These are phyloP conservation scores for Cladosporium austrohemisphaericum DNA, from an alignment of 2,329 filamentous ascomycete species.

Conservation along the genomic window DNA sequence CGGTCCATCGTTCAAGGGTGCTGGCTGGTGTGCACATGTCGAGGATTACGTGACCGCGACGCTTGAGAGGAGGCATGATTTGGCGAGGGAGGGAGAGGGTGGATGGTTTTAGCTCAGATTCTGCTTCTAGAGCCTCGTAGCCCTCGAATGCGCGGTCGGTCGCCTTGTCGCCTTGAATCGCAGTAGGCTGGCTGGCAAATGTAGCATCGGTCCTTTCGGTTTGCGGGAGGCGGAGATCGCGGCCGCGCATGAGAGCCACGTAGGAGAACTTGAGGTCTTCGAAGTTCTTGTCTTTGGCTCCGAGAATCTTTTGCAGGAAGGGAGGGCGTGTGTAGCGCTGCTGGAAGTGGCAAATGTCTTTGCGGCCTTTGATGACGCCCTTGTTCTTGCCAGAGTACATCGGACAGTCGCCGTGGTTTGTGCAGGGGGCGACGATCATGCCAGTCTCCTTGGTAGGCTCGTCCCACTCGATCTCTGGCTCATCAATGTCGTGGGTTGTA, in stretches of 20 bases:
- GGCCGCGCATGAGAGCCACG: conserved; percentile 75
- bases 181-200: conserved; percentile 28
- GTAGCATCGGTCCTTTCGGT: conserved; percentile 23
- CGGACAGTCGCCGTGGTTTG: conserved; percentile 81
- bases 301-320: conserved; percentile 75
- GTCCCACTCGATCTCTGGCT: conserved; percentile 26
- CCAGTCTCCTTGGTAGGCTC: conserved; percentile 49
- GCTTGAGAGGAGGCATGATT: conserved; percentile 78
- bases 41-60: conserved; percentile 79
- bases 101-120: conserved; percentile 19
- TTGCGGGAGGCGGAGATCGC: conserved; percentile 48
- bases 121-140: conserved; percentile 51
- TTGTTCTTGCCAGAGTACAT: conserved; percentile 67
- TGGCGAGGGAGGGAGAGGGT: conserved; percentile 72
- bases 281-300: conserved; percentile 68
- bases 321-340: conserved; percentile 82
- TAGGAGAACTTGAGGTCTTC: conserved; percentile 93
- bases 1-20: conserved; percentile 86
- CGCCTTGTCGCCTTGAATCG: conserved; percentile 52
- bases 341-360: conserved; percentile 86
- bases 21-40: conserved; percentile 87
- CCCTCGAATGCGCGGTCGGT: conserved; percentile 68
- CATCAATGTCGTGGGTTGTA: conserved; percentile 31
- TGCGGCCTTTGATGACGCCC: conserved; percentile 68
- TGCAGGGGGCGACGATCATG: conserved; percentile 68